A percentile compares a stretch with the other conserved stretches of the same genome.
These are phyloP conservation scores for Sarocladium brachiariae DNA, from an alignment of 2,329 filamentous ascomycete genomes.

Conservation along the genomic window DNA sequence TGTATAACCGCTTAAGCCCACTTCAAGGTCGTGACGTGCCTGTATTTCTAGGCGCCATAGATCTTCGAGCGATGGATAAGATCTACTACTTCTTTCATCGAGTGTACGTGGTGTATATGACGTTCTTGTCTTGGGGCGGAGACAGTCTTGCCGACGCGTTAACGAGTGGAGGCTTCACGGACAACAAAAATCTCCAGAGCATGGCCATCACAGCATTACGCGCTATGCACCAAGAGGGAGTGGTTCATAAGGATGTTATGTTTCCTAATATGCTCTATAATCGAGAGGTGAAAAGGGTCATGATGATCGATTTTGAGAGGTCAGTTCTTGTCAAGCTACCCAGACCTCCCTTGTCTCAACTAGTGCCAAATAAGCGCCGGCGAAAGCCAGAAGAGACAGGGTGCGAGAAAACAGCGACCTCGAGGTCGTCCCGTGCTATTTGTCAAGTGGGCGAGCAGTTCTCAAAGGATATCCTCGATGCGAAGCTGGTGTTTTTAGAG, in stretches of 20 bases:
- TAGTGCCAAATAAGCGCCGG: neutral
- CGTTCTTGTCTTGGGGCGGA: conserved; percentile 29
- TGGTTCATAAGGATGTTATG: conserved; percentile 21
- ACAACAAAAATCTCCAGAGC: neutral
- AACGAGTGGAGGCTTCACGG: neutral
- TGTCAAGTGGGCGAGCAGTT: too few relatives aligned
- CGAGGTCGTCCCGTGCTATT: too few relatives aligned
- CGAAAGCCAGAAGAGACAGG: too few relatives aligned
- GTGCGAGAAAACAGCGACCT: too few relatives aligned
- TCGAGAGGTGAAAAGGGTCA: conserved; percentile 17
- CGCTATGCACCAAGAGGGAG: conserved; percentile 19
- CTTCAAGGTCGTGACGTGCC: conserved; percentile 29
- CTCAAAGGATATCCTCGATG: too few relatives aligned
- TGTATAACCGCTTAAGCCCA: conserved; percentile 27
- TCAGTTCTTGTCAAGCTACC: conserved; percentile 15
- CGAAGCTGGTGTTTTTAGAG: too few relatives aligned
- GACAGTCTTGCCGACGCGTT: neutral
- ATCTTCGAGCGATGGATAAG: conserved; percentile 25
- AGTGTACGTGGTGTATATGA: conserved; percentile 26
- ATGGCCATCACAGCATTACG: neutral
- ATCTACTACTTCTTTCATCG: conserved; percentile 26
- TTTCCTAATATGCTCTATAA: conserved; percentile 22
- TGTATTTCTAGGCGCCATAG: conserved; percentile 30
- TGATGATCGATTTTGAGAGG: conserved; percentile 27
- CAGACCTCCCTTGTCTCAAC: conserved; percentile 12